A percentile compares a stretch with the other conserved stretches of the same genome.
phyloP scores from a whole-genome alignment of 129 eudicot species.

The Erigeron canadensis region DNA sequence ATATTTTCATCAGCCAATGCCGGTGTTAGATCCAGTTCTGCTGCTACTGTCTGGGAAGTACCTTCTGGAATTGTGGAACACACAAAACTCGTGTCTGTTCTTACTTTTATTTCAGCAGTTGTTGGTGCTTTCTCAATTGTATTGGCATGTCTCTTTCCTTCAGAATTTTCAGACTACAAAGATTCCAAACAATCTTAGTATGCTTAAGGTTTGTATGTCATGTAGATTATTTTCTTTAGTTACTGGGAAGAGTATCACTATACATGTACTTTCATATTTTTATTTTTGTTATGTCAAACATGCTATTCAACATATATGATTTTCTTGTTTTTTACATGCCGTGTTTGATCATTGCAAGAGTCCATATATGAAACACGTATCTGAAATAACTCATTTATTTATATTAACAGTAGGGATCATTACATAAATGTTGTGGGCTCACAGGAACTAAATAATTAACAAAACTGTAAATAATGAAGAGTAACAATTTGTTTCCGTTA shows the following conservation, averaged over 20 bases:
- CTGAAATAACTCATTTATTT: conserved; percentile 10
- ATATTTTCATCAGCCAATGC: conserved; percentile 28
- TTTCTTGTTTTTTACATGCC: neutral
- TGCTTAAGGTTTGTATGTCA: conserved; percentile 8
- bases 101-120: conserved; percentile 74
- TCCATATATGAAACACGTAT: neutral
- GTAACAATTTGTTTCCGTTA: conserved; percentile 5
- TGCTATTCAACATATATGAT: neutral
- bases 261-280: neutral
- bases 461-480: conserved; percentile 13
- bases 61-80: conserved; percentile 75
- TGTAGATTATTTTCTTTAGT: conserved; percentile 14
- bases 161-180: conserved; percentile 20
- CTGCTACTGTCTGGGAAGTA: conserved; percentile 60
- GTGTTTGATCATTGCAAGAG: conserved; percentile 10
- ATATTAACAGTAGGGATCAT: neutral
- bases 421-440: conserved; percentile 5
- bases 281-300: neutral
- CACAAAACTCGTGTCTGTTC: conserved; percentile 50
- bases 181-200: conserved; percentile 42
- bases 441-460: conserved; percentile 10
- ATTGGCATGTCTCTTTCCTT: conserved; percentile 41
- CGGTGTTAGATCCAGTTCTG: conserved; percentile 10
- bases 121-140: conserved; percentile 59
- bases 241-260: neutral